These are phyloP conservation scores for Clonostachys byssicola DNA, from an alignment of 2,329 filamentous ascomycete genomes.

Conservation along the genomic window DNA sequence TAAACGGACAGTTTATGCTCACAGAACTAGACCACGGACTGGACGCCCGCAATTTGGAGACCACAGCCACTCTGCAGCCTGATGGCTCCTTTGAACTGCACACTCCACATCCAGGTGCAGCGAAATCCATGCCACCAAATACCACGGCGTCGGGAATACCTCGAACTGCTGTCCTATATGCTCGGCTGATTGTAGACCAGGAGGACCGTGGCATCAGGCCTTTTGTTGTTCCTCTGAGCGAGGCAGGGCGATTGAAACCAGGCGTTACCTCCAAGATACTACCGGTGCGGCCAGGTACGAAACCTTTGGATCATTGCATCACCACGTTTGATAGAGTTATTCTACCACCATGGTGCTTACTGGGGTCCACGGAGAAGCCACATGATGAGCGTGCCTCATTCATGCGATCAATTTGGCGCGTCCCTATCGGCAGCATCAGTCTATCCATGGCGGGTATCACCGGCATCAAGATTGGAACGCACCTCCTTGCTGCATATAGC, in stretches of 20 bases:
- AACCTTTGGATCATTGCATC: conserved; percentile 20
- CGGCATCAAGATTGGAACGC: not conserved
- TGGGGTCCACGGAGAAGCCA: conserved; percentile 12
- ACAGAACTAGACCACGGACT: conserved; percentile 32
- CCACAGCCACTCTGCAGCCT: conserved; percentile 22
- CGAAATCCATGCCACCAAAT: conserved; percentile 22
- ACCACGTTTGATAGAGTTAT: conserved; percentile 24
- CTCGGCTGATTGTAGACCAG: conserved; percentile 16
- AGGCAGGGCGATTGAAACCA: conserved; percentile 14
- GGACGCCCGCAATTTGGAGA: conserved; percentile 30
- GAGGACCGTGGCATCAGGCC: conserved; percentile 18
- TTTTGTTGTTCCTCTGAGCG: conserved; percentile 20
- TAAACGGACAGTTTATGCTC: conserved; percentile 26
- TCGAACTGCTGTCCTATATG: conserved; percentile 22
- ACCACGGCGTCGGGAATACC: conserved; percentile 13
- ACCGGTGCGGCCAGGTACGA: conserved; percentile 17
- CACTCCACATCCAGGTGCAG: conserved; percentile 18
- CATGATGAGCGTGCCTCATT: conserved; percentile 15
- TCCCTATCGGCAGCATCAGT: conserved; percentile 15
- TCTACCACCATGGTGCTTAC: conserved; percentile 14
- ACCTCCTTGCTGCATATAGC: not conserved
- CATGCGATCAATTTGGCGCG: conserved; percentile 14
- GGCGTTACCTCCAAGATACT: conserved; percentile 18
- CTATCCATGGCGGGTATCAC: conserved; percentile 12
- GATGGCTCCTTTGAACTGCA: conserved; percentile 26